Base-by-base conservation (phyloP, 129 eudicot species). In the Logfia minima region DNA sequence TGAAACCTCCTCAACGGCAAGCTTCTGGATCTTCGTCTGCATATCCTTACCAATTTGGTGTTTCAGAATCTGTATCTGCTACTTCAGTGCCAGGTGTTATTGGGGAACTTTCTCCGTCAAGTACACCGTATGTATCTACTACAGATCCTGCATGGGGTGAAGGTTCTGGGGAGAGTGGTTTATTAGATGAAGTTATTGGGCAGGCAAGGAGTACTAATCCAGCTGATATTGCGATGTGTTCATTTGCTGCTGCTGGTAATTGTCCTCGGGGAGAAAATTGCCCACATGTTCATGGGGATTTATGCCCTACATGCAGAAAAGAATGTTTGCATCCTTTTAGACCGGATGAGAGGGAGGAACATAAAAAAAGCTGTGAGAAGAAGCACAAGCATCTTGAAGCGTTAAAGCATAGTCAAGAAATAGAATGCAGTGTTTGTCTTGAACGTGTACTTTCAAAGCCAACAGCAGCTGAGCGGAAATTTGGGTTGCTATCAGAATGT, bases 361-460 rank as follows among this genome's bases (percentile, higher is more conserved):
- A 94, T 80, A 69, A 74, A 61, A 84, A 39, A 82, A 58, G 74
- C 4, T 94, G 98, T 80, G 84, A 86, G 86, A 89, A 86, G 80
- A 84, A 81, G 85, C 93, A 90, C 73, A 91, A 81, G 64, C 88
- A 86, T 61, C 80, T 86, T 48, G 97, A 91, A 79, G 84, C 92
- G 2, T 78, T 94, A 63, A 91, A 88, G 66, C 97, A 70, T n/a
- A 94, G 98, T 86, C 97, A 91, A 89, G 98, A 91, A 76, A 94
- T 94, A 70, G 98, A 94, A 70, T 94, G 98, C 82, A 75, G 91
- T 76, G 98, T 94, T 73, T 94, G 98, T 75, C 91, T 94, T 75
- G 98, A 94, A 80, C 89, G 90, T 75, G 96, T 94, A 39, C 86
- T 89, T 63, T 76, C 84, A 45, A 94, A 94, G 66, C 87, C 92